Percentiles rank a stretch among this genome's conserved stretches.
Conservation (phyloP, 371 early-diverging fungal genomes). For the Mortierella sp. region DNA sequence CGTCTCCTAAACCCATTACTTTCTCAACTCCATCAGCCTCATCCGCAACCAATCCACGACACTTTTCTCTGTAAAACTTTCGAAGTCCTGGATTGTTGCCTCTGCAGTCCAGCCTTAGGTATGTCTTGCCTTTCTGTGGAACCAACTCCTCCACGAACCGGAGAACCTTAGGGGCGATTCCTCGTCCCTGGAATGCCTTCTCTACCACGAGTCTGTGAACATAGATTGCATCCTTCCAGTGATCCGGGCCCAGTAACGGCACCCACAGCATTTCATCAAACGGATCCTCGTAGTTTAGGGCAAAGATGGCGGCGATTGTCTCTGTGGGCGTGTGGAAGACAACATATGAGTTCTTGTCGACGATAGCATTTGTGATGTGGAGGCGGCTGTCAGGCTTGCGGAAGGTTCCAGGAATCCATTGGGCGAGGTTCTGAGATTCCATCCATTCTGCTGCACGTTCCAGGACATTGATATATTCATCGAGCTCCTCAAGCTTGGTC, state of each 20-base stretch:
- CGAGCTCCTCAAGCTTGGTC: constrained; percentile 32
- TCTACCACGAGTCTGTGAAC: constrained; percentile 49
- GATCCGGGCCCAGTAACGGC: constrained; percentile 18
- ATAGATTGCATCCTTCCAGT: constrained; percentile 50
- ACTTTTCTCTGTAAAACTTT: constrained; percentile 48
- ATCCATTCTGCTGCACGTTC: constrained; percentile 53
- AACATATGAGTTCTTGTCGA: constrained; percentile 24
- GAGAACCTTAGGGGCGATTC: constrained; percentile 32
- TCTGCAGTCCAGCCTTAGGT: constrained; percentile 38
- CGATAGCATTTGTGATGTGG: constrained; percentile 32
- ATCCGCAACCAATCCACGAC: constrained; percentile 16
- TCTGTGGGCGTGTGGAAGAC: constrained; percentile 18
- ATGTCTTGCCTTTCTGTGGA: constrained; percentile 15
- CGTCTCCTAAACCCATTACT: constrained; percentile 30
- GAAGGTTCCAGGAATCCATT: constrained; percentile 52
- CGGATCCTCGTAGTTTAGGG: constrained; percentile 40
- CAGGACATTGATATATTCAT: constrained; percentile 39
- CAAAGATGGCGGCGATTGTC: constrained; percentile 46
- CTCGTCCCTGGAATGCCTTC: constrained; percentile 31
- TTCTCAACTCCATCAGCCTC: constrained; percentile 4
- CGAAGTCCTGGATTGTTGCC: constrained; percentile 41
- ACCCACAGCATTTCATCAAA: constrained; percentile 53
- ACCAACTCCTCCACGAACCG: constrained; percentile 29
- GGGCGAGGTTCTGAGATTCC: constrained; percentile 39
- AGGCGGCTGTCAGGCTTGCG: constrained; percentile 19